Conservation (phyloP, 108 stramenopile genomes). For the Skeletonema menzelii region DNA sequence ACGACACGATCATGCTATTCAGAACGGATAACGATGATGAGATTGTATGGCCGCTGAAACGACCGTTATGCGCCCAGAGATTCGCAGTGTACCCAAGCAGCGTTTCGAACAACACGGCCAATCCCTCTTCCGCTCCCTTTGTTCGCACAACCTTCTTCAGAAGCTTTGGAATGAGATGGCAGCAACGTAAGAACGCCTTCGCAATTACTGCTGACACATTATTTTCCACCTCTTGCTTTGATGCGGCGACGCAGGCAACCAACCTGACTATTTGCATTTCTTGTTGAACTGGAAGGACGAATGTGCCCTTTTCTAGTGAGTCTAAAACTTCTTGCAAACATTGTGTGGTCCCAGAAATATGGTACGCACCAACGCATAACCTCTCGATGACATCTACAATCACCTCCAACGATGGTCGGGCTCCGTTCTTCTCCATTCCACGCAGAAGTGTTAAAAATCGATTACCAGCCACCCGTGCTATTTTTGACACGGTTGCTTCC, state of each 20-base stretch:
- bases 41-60: slow-evolving; percentile 18
- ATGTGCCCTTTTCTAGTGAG: slow-evolving; percentile 1
- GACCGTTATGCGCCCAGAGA: slow-evolving; percentile 5
- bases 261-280: slow-evolving; percentile 23
- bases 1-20: slow-evolving; percentile 28
- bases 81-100: slow-evolving; percentile 4
- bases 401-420: not conserved
- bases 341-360: slow-evolving; percentile 2
- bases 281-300: slow-evolving; percentile 4
- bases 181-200: slow-evolving; percentile 33
- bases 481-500: not conserved
- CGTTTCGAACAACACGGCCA: not conserved
- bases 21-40: not conserved
- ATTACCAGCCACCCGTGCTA: slow-evolving; percentile 2
- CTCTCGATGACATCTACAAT: slow-evolving; percentile 20
- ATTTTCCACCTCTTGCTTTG: not conserved
- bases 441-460: slow-evolving; percentile 11
- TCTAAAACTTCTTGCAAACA: slow-evolving; percentile 11
- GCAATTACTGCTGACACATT: slow-evolving; percentile 9
- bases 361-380: slow-evolving; percentile 3
- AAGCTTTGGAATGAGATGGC: slow-evolving; percentile 24
- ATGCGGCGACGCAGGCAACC: not conserved
- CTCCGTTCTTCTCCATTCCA: not conserved
- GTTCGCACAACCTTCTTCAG: slow-evolving; percentile 25
- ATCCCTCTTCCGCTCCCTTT: not conserved